These are phyloP conservation scores for Amanita thiersii DNA, from an alignment of 768 basidiomycete species.

Conservation along the genomic window DNA sequence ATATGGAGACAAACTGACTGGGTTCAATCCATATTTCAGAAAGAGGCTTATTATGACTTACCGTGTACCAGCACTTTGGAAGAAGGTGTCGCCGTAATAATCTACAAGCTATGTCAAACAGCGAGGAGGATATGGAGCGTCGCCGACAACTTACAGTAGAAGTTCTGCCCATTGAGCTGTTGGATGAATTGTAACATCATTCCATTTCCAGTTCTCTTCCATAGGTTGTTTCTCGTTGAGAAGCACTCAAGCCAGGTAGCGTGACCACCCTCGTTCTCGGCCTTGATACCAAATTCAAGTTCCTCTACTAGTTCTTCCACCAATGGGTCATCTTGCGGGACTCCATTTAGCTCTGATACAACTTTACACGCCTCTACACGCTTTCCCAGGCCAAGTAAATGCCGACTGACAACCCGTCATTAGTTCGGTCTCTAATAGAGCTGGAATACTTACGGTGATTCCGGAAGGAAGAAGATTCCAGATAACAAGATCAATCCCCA, in stretches of 20 bases:
- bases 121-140: background rate
- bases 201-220: constrained; percentile 71
- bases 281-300: constrained; percentile 53
- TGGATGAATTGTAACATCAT: constrained; percentile 82
- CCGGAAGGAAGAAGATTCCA: constrained; percentile 70
- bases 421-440: background rate
- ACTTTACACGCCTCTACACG: constrained; percentile 48
- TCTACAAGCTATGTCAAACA: constrained; percentile 30
- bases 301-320: constrained; percentile 58
- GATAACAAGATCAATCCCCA: constrained; percentile 63
- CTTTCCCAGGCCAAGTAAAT: constrained; percentile 53
- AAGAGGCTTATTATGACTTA: constrained; percentile 19
- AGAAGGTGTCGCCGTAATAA: constrained; percentile 78
- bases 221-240: constrained; percentile 55
- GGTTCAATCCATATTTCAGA: background rate
- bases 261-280: constrained; percentile 75
- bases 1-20: constrained; percentile 49
- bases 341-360: constrained; percentile 59
- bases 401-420: constrained; percentile 38
- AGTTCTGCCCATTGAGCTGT: constrained; percentile 76
- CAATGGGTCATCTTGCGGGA: constrained; percentile 47
- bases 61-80: constrained; percentile 63
- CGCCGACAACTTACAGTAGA: constrained; percentile 48
- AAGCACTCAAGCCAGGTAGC: constrained; percentile 78
- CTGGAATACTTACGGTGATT: constrained; percentile 52